Percentiles rank a stretch among this genome's conserved stretches.
phyloP scores from a whole-genome alignment of 257 asterid species.

The Solanum lycopersicoides region DNA sequence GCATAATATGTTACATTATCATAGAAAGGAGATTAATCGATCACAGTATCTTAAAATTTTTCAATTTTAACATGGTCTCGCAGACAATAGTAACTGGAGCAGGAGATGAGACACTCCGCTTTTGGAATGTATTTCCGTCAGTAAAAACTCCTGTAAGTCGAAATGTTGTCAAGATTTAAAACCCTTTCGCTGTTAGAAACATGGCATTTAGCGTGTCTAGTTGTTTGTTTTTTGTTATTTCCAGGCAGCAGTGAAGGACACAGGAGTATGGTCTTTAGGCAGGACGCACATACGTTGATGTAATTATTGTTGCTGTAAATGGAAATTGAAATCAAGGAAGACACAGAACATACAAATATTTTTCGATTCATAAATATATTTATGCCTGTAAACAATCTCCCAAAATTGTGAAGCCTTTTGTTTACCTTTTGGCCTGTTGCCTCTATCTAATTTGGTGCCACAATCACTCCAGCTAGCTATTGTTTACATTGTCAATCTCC shows the following conservation, averaged over 20 bases:
- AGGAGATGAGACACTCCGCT: constrained; percentile 91
- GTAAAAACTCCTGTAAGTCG: constrained; percentile 66
- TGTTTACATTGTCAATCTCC: neutral
- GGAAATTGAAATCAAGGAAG: neutral
- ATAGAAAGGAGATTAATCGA: neutral
- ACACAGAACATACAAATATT: neutral
- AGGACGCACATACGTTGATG: constrained; percentile 56
- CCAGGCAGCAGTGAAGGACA: constrained; percentile 73
- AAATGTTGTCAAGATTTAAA: neutral
- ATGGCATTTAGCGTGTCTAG: neutral
- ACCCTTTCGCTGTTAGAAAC: neutral
- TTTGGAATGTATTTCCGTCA: constrained; percentile 90
- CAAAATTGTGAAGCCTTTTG: neutral
- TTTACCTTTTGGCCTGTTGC: neutral
- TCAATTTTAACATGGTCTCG: neutral
- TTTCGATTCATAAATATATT: neutral
- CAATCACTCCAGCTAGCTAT: neutral
- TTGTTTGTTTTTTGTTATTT: neutral
- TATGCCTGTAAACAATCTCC: neutral
- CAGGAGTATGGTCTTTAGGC: constrained; percentile 89
- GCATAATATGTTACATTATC: too few species aligned
- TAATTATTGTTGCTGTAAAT: neutral
- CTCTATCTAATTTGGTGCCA: neutral
- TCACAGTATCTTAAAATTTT: neutral
- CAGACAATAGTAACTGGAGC: constrained; percentile 98